These are phyloP conservation scores for Solanum tarapatanum DNA, from an alignment of 257 asterid genomes.

Conservation along the genomic window DNA sequence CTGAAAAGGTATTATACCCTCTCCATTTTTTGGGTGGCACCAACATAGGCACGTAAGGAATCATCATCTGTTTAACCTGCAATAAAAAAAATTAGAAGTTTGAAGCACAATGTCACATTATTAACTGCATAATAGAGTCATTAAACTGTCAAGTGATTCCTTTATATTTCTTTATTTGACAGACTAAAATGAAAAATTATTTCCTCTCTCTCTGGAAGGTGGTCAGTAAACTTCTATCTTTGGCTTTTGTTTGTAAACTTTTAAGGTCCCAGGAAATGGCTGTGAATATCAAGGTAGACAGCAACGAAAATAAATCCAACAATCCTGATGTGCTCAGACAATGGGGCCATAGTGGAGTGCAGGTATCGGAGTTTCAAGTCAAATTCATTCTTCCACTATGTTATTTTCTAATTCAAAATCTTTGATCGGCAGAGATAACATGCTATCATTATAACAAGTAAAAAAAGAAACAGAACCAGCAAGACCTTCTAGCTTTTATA, in stretches of 20 bases:
- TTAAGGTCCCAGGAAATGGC: neutral
- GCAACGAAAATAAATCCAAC: neutral
- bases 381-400: neutral
- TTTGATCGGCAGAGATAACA: neutral
- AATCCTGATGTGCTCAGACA: neutral
- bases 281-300: neutral
- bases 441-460: neutral
- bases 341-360: neutral
- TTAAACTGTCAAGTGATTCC: neutral
- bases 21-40: conserved; percentile 96
- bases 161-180: neutral
- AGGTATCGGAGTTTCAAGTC: neutral
- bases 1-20: conserved; percentile 41
- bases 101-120: conserved; percentile 4
- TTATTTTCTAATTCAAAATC: neutral
- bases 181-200: neutral
- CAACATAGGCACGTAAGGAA: conserved; percentile 95
- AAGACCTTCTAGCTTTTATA: neutral
- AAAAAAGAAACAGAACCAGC: neutral
- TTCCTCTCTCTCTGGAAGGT: neutral
- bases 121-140: neutral
- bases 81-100: neutral
- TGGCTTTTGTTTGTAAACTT: neutral
- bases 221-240: neutral
- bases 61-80: conserved; percentile 74